Base-by-base conservation (phyloP, 2,329 filamentous ascomycete species). In the Ascosphaera apis region DNA sequence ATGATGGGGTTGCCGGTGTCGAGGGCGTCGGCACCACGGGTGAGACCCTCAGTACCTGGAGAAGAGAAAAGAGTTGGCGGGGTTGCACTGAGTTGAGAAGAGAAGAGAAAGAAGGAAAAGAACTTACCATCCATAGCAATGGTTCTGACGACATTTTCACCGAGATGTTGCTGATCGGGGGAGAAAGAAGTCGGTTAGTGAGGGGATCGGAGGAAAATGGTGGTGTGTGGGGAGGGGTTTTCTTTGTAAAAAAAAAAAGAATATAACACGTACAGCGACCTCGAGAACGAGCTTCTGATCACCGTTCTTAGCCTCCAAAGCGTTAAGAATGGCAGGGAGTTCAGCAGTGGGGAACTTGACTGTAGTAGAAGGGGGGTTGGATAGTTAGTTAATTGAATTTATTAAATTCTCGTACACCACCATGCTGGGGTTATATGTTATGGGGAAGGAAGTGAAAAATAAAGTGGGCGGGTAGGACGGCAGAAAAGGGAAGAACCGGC, bases 101-200 rank as follows among this genome's bases (percentile, higher is more conserved):
- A 28, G 13, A 39, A 39, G 33, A 21, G 35, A 36, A 31, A 36
- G 21, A 36, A 34, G 30, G 33, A 35, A 31, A 38, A 25, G 12
- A 8, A 46, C 72, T 63, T 75, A 91, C 86, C 88, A 66, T 98
- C 88, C 88, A 98, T 98, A 66, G 88, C 88, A 91, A 98, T 98
- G 65, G 82, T 91, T 64, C 88, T 77, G 62, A 98, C 88, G 58
- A 93, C 81, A 70, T 82, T 92, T 71, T 98, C 81, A 68, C 88
- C 88, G 63, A 98, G 67, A 75, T 95, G 88, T 93, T 98, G 88
- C 83, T 93, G 52, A 48, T 39, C 21, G 25, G 36, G 6, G 17
- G 23, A 44, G 48, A 47, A 53, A 45, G 42, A 41, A 40, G 21
- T 13, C 21, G 15, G 35, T 13, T 37, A 35, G 43, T 43, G 38